Percentiles rank a stretch among this genome's conserved stretches.
These are phyloP conservation scores for Dimocarpus longan DNA, from an alignment of 345 rosid genomes.

Conservation along the genomic window DNA sequence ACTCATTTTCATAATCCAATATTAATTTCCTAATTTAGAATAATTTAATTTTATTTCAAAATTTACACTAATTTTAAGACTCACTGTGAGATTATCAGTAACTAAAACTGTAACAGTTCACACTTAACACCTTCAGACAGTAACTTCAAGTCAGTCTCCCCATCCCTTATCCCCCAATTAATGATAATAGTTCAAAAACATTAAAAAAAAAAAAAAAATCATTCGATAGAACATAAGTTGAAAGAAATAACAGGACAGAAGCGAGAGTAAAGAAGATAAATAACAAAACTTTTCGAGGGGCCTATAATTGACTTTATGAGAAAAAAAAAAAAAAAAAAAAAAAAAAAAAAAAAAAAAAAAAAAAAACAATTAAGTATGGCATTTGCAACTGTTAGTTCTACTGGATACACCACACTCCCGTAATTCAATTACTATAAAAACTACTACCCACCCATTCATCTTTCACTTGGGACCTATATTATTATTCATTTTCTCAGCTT, in stretches of 20 bases:
- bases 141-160: too few species aligned
- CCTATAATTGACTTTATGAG: conserved; percentile 22
- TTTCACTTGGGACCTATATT: conserved; percentile 23
- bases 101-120: too few species aligned
- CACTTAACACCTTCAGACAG: too few species aligned
- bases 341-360: neutral
- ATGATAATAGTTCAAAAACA: too few species aligned
- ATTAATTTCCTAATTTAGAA: too few species aligned
- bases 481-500: conserved; percentile 25
- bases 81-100: too few species aligned
- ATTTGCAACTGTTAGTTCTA: conserved; percentile 53
- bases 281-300: conserved; percentile 12
- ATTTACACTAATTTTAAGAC: too few species aligned
- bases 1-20: too few species aligned
- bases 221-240: too few species aligned
- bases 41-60: too few species aligned
- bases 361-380: conserved; percentile 29
- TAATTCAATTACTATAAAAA: conserved; percentile 10
- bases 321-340: neutral
- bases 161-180: too few species aligned
- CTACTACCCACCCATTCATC: conserved; percentile 11
- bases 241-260: neutral
- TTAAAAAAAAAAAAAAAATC: too few species aligned
- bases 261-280: neutral
- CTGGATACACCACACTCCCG: conserved; percentile 25